A percentile compares a stretch with the other conserved stretches of the same genome.
phyloP scores from a whole-genome alignment of 2,329 filamentous ascomycete genomes.

The Chaetomiaceae sp. region DNA sequence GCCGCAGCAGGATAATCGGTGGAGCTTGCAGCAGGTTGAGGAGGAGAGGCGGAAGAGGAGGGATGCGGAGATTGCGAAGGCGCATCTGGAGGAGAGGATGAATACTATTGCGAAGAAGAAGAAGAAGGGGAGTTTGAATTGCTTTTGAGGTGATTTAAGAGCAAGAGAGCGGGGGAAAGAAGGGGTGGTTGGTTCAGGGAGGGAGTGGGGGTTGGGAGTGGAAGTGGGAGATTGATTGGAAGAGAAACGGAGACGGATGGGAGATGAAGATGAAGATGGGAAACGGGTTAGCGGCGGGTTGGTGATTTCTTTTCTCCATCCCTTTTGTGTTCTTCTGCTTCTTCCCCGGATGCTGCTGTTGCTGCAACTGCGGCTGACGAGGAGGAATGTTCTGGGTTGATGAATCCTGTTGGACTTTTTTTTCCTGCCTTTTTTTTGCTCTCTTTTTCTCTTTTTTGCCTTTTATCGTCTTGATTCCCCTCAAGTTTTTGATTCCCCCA shows the following conservation, averaged over 20 bases:
- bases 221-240: not conserved
- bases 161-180: conserved; percentile 9
- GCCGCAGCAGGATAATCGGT: conserved; percentile 51
- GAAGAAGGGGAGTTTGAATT: conserved; percentile 93
- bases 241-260: not conserved
- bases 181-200: not conserved
- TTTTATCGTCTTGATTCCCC: conserved; percentile 11
- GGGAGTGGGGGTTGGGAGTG: conserved; percentile 1
- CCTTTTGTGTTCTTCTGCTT: not conserved
- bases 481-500: conserved; percentile 1
- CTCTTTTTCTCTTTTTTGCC: not conserved
- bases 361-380: not conserved
- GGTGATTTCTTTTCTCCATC: too few relatives aligned
- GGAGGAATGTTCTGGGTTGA: conserved; percentile 1
- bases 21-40: conserved; percentile 84
- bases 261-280: not conserved
- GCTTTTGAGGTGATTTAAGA: too few relatives aligned
- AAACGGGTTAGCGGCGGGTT: not conserved
- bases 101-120: conserved; percentile 85
- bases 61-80: conserved; percentile 82
- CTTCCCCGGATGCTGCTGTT: not conserved
- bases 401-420: not conserved
- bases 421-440: not conserved
- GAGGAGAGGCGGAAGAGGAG: conserved; percentile 91
- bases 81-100: conserved; percentile 91